Base-by-base conservation (phyloP, 2,329 filamentous ascomycete species). In the Hypoxylon sp. region DNA sequence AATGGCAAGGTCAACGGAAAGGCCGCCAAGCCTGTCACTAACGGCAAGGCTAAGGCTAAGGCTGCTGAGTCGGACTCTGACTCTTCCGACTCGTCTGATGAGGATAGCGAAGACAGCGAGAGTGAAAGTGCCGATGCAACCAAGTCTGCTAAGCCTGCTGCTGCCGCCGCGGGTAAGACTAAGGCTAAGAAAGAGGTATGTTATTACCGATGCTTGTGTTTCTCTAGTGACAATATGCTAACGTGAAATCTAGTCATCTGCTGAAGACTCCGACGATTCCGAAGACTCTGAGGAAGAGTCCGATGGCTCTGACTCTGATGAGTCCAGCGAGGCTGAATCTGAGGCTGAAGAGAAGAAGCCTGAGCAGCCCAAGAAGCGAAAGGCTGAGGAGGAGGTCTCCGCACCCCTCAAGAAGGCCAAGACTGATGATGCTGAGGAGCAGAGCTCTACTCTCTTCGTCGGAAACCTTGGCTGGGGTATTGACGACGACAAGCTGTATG, bases 391-490 rank as follows among this genome's bases (percentile, higher is more conserved):
- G 53, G 82, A 82, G 46, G 78, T 77, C 32, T 74, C 77, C 57
- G 75, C 86, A 36, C 81, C 83, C 14, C 78, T 85, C 67, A 93
- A 93, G 87, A 92, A 92, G 85, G 81, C 83, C 78, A 92, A 91
- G 86, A 86, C 85, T 36, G 87, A 89, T 62, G 80, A 78, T 45
- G 77, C 80, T 49, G 79, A 78, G 56, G 84, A 79, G 65, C 79
- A 85, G 64, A 80, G 84, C 75, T 83, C 84, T 72, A 97, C 94
- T 76, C 89, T 98, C 59, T 98, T 97, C 81, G 89, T 94, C 72
- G 94, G 94, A 74, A 95, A 93, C 85, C 86, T 98, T 71, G 93
- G 92, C 82, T 98, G 94, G 94, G 93, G 90, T 78, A 85, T 97
- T 58, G 93, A 97, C 74, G 94, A 97, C 80, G 89, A 94, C 71